A percentile compares a stretch with the other conserved stretches of the same genome.
These are phyloP conservation scores for Vanderwaltozyma tropicalis DNA, from an alignment of 805 yeast genomes.

Conservation along the genomic window DNA sequence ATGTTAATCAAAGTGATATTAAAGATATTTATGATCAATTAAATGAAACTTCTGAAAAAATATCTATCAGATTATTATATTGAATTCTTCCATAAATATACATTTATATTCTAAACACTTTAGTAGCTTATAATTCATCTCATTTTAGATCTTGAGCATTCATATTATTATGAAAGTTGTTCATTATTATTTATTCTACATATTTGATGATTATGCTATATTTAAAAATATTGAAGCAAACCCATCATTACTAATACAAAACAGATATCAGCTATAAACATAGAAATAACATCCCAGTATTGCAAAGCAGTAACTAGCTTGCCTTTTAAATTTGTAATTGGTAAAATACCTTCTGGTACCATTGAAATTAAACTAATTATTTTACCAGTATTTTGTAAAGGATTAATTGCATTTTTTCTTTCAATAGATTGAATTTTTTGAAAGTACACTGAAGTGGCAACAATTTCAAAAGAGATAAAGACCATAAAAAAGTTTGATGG, in stretches of 20 bases:
- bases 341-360: conserved; percentile 28
- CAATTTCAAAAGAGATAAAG: conserved; percentile 27
- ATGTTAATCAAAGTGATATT: conserved; percentile 73
- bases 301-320: conserved; percentile 18
- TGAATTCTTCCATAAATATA: conserved; percentile 28
- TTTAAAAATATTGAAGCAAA: conserved; percentile 2
- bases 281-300: conserved; percentile 27
- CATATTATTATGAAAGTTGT: too few relatives aligned
- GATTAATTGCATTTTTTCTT: conserved; percentile 16
- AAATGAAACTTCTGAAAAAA: conserved; percentile 80
- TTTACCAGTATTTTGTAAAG: conserved; percentile 21
- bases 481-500: conserved; percentile 27
- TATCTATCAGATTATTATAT: conserved; percentile 81
- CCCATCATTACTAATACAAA: conserved; percentile 26
- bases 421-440: conserved; percentile 22
- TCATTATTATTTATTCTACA: too few relatives aligned
- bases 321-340: conserved; percentile 21
- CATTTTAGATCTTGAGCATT: too few relatives aligned
- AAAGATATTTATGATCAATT: conserved; percentile 74
- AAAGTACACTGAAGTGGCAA: conserved; percentile 26
- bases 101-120: too few relatives aligned
- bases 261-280: conserved; percentile 26
- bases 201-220: not conserved
- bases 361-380: conserved; percentile 22
- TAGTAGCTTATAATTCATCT: too few relatives aligned